These are phyloP conservation scores for Umbelopsis vinacea DNA, from an alignment of 192 early-diverging fungal genomes.

Conservation along the genomic window DNA sequence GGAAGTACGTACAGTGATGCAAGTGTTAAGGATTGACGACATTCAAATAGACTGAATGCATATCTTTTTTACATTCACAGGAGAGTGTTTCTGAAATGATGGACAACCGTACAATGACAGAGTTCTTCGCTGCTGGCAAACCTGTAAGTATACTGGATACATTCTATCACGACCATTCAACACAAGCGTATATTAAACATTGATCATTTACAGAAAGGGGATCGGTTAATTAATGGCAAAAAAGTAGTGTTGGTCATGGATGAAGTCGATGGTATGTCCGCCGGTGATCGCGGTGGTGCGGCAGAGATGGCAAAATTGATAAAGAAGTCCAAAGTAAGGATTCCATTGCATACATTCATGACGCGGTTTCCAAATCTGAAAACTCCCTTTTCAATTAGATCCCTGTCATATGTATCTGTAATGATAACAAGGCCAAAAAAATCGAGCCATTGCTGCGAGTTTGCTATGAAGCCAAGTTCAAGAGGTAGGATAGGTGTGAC, in stretches of 20 bases:
- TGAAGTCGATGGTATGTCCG: constrained; percentile 99
- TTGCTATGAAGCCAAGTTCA: constrained; percentile 85
- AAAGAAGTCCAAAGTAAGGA: constrained; percentile 77
- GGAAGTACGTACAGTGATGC: constrained; percentile 53
- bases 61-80: neutral
- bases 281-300: constrained; percentile 91
- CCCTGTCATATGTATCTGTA: constrained; percentile 99
- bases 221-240: constrained; percentile 29
- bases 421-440: constrained; percentile 88
- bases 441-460: constrained; percentile 81
- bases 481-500: constrained; percentile 41
- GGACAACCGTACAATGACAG: constrained; percentile 64
- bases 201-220: neutral
- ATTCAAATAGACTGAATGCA: too few relatives aligned
- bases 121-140: constrained; percentile 44
- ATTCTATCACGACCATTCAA: neutral
- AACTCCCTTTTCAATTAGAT: constrained; percentile 46
- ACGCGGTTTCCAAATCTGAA: neutral
- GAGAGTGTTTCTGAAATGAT: constrained; percentile 53
- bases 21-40: neutral
- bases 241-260: constrained; percentile 94
- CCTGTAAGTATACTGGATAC: neutral
- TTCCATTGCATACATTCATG: neutral
- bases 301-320: constrained; percentile 89
- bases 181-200: neutral